These are phyloP conservation scores for Diaporthe eres DNA, from an alignment of 2,329 filamentous ascomycete genomes.

Conservation along the genomic window DNA sequence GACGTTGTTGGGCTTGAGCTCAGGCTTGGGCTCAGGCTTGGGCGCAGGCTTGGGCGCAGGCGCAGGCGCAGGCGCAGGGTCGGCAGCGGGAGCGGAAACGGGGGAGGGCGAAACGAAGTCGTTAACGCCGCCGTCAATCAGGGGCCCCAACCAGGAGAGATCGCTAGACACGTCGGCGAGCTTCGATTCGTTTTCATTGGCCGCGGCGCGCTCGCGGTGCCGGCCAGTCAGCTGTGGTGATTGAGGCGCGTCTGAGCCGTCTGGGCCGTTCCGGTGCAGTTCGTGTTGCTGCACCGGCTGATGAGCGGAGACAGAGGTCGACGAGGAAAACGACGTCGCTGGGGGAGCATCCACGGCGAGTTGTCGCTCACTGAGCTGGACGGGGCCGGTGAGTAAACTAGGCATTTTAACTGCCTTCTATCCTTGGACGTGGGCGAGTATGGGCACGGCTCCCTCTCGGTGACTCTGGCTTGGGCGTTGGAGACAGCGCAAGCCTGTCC, in stretches of 20 bases:
- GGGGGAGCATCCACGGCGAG: neutral
- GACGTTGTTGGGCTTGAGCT: conserved; percentile 15
- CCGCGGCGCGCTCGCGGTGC: conserved; percentile 29
- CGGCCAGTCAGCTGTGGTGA: conserved; percentile 33
- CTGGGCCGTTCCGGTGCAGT: conserved; percentile 3
- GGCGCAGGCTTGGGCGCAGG: neutral
- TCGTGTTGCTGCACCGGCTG: conserved; percentile 1
- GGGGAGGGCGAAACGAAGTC: conserved; percentile 28
- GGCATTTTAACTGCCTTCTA: conserved; percentile 20
- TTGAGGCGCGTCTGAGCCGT: conserved; percentile 22
- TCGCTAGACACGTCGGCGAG: conserved; percentile 60
- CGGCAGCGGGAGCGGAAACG: conserved; percentile 25
- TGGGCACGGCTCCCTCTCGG: conserved; percentile 22
- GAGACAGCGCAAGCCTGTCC: conserved; percentile 30
- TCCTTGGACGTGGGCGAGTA: neutral
- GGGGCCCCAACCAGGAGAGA: conserved; percentile 54
- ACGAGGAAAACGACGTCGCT: conserved; percentile 6
- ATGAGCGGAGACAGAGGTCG: conserved; percentile 10
- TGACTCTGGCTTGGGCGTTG: conserved; percentile 17
- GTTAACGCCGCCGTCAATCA: conserved; percentile 41
- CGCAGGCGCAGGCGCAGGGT: neutral
- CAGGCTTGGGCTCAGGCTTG: neutral
- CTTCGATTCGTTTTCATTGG: conserved; percentile 49
- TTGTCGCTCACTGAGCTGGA: conserved; percentile 1
- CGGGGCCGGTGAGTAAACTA: conserved; percentile 18